Evolutionary conservation across 768 basidiomycete species (phyloP).

Genomic region (Boletus sp.): DNA sequence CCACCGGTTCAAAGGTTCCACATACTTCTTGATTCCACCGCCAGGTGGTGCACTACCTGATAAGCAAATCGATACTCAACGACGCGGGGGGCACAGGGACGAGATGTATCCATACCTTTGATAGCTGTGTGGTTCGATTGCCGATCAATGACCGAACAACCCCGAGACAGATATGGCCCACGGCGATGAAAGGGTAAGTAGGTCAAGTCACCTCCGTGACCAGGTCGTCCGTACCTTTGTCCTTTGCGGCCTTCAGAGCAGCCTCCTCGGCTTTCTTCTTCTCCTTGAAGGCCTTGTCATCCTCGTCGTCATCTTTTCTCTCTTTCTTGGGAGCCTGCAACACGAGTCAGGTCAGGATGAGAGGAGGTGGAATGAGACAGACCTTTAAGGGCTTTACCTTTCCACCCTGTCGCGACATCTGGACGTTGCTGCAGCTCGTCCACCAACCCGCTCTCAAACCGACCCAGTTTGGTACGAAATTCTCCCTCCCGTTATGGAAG

Average conservation of each 20-base stretch:
- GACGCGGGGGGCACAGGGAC: conserved; percentile 4
- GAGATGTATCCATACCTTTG: conserved; percentile 26
- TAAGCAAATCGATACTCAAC: not conserved
- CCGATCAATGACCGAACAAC: not conserved
- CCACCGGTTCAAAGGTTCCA: conserved; percentile 12
- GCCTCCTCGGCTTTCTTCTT: conserved; percentile 74
- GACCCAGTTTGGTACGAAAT: conserved; percentile 3
- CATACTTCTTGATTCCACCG: conserved; percentile 85
- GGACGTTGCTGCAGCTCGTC: conserved; percentile 2
- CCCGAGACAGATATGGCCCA: not conserved
- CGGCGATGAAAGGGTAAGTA: not conserved
- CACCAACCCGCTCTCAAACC: not conserved
- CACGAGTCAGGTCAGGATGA: not conserved
- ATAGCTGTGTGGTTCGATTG: conserved; percentile 16
- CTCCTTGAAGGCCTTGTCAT: conserved; percentile 69
- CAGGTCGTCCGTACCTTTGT: conserved; percentile 51
- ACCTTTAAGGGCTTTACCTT: conserved; percentile 87
- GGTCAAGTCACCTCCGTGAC: not conserved
- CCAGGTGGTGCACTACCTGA: conserved; percentile 61
- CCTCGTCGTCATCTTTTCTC: conserved; percentile 66
- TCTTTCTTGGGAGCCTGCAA: conserved; percentile 79
- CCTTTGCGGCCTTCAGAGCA: conserved; percentile 67
- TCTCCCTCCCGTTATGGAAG: conserved; percentile 3
- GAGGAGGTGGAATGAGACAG: not conserved
- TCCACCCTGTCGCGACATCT: conserved; percentile 65